Conservation (phyloP, 1,284 basidiomycete genomes). For the Earliella scabrosa region DNA sequence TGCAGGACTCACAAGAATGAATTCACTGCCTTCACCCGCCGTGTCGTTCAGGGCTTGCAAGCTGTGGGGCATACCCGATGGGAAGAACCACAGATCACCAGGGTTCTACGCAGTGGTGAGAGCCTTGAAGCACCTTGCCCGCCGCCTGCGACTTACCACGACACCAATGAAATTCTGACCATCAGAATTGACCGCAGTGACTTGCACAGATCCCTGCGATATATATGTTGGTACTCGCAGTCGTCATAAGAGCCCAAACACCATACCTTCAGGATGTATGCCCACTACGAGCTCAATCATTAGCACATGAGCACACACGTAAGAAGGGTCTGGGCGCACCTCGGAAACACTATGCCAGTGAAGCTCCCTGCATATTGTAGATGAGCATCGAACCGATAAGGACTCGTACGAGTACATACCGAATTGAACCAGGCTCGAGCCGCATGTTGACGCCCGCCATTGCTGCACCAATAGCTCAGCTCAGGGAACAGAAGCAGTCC, state of each 20-base stretch:
- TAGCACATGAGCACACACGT: slow-evolving; percentile 12
- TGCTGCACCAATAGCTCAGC: slow-evolving; percentile 39
- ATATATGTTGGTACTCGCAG: too few species aligned
- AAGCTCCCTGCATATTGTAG: slow-evolving; percentile 52
- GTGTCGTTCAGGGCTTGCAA: slow-evolving; percentile 64
- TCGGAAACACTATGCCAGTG: slow-evolving; percentile 77
- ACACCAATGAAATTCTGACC: slow-evolving; percentile 67
- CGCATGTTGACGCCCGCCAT: slow-evolving; percentile 77
- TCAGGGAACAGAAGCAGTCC: not conserved
- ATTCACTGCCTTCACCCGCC: slow-evolving; percentile 67
- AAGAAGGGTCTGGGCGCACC: slow-evolving; percentile 42
- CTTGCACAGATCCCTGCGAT: slow-evolving; percentile 67
- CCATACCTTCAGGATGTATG: slow-evolving; percentile 60
- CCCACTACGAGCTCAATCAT: slow-evolving; percentile 49
- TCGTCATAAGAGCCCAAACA: too few species aligned
- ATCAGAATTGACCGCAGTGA: slow-evolving; percentile 62
- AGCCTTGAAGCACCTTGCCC: not conserved
- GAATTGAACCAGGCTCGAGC: slow-evolving; percentile 63
- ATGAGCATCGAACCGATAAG: not conserved
- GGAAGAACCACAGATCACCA: slow-evolving; percentile 67
- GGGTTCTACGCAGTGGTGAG: slow-evolving; percentile 27
- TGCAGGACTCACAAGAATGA: slow-evolving; percentile 57
- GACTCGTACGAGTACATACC: slow-evolving; percentile 41
- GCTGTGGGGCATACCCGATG: slow-evolving; percentile 57
- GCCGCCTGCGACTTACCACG: slow-evolving; percentile 34